These are phyloP conservation scores for Fragosphaeria purpurea DNA, from an alignment of 2,329 filamentous ascomycete species.

Conservation along the genomic window DNA sequence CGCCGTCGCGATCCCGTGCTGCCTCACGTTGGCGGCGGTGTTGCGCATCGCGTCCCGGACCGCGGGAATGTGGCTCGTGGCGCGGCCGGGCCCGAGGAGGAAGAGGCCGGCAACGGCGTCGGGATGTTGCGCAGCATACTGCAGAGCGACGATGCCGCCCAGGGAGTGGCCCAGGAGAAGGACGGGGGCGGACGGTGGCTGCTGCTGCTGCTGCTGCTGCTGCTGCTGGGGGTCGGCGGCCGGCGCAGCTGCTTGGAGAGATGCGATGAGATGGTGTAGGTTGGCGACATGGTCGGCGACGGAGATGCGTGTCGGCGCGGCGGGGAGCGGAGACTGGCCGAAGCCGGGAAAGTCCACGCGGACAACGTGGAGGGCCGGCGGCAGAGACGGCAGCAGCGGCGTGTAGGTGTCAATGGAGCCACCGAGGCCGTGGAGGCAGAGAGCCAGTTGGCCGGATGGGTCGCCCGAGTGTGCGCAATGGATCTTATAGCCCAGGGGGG, in stretches of 20 bases:
- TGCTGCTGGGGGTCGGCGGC: neutral
- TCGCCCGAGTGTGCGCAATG: slow-evolving; percentile 10
- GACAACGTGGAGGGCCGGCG: slow-evolving; percentile 11
- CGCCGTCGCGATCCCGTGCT: slow-evolving; percentile 19
- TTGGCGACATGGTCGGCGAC: slow-evolving; percentile 18
- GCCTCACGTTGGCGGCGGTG: slow-evolving; percentile 17
- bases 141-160: slow-evolving; percentile 25
- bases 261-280: slow-evolving; percentile 17
- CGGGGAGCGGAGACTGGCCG: slow-evolving; percentile 14
- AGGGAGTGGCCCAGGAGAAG: slow-evolving; percentile 26
- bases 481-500: slow-evolving; percentile 3
- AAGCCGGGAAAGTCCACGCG: slow-evolving; percentile 21
- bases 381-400: slow-evolving; percentile 13
- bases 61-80: slow-evolving; percentile 19
- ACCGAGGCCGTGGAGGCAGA: slow-evolving; percentile 21
- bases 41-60: slow-evolving; percentile 22
- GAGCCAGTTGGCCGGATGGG: slow-evolving; percentile 14
- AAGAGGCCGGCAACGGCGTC: slow-evolving; percentile 18
- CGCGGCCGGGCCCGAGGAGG: slow-evolving; percentile 23
- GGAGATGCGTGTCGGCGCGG: slow-evolving; percentile 9
- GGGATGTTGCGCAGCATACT: slow-evolving; percentile 23
- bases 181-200: neutral
- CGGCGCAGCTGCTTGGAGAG: slow-evolving; percentile 9
- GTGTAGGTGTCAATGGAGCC: slow-evolving; percentile 16
- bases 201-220: neutral